Conservation (phyloP, 805 yeast genomes). For the Wickerhamomyces strasburgensis region DNA sequence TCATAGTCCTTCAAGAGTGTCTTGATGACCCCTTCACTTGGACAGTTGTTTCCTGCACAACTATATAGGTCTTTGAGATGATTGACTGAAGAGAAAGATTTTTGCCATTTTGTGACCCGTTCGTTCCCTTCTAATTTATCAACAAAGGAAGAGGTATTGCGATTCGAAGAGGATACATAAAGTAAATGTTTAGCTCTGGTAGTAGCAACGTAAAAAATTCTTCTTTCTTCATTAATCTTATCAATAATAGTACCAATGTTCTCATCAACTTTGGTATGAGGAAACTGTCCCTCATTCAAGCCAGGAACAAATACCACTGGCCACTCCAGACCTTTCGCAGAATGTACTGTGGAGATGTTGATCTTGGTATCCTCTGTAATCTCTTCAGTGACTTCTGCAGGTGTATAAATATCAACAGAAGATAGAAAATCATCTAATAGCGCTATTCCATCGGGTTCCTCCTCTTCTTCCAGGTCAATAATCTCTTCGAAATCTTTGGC, state of each 20-base stretch:
- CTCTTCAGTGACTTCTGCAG: conserved; percentile 21
- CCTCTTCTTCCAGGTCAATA: conserved; percentile 1
- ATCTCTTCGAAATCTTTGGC: conserved; percentile 26
- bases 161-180: conserved; percentile 30
- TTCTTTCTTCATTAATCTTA: conserved; percentile 65
- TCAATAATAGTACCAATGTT: conserved; percentile 12
- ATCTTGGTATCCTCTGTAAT: conserved; percentile 30
- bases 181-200: conserved; percentile 71
- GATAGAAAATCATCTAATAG: conserved; percentile 30
- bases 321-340: conserved; percentile 95
- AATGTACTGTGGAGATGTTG: conserved; percentile 78
- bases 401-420: conserved; percentile 32
- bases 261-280: conserved; percentile 40
- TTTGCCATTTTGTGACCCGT: background rate
- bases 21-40: no score
- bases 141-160: background rate
- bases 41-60: no score
- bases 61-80: no score
- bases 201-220: conserved; percentile 83
- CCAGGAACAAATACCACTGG: conserved; percentile 84
- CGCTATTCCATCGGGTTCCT: conserved; percentile 13
- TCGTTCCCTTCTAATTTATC: background rate
- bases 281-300: conserved; percentile 59
- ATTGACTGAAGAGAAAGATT: no score
- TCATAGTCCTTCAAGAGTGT: no score